Evolutionary conservation across 139 green algal genomes (phyloP).

Genomic region (Desmodesmus armatus): DNA sequence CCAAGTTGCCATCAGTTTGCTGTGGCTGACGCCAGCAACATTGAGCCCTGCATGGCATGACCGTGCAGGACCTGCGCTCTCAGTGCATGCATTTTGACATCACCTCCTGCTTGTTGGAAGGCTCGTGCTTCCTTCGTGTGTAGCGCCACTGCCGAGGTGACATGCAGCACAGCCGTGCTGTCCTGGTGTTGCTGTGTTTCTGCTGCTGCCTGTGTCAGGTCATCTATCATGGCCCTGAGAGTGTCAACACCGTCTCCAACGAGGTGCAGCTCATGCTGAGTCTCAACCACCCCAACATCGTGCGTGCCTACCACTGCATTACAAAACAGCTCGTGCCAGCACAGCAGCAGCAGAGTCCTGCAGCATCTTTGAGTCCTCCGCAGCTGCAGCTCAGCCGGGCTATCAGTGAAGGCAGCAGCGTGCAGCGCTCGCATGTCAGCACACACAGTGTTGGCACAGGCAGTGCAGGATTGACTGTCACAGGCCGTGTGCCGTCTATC

Average conservation of each 20-base stretch:
- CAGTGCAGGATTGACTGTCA: too few species aligned
- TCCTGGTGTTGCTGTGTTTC: neutral
- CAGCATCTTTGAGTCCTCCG: too few species aligned
- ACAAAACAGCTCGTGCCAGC: neutral
- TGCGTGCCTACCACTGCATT: neutral
- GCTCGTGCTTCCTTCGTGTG: neutral
- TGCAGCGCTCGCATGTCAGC: too few species aligned
- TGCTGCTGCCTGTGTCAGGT: neutral
- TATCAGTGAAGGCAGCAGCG: too few species aligned
- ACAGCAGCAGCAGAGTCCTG: neutral
- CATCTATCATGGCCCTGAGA: neutral
- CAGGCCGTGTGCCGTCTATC: too few species aligned
- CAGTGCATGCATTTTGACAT: neutral
- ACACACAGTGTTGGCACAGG: too few species aligned
- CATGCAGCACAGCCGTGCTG: neutral
- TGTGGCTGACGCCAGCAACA: too few species aligned
- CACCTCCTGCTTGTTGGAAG: neutral
- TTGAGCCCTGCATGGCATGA: too few species aligned
- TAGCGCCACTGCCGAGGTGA: neutral
- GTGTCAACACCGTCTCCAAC: neutral
- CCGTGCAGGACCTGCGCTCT: too few species aligned
- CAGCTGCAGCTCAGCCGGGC: too few species aligned
- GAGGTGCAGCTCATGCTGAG: neutral
- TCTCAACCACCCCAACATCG: neutral
- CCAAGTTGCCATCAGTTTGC: too few species aligned